Base-by-base conservation (phyloP, 2,329 filamentous ascomycete species). In the Trichoderma citrinoviride region DNA sequence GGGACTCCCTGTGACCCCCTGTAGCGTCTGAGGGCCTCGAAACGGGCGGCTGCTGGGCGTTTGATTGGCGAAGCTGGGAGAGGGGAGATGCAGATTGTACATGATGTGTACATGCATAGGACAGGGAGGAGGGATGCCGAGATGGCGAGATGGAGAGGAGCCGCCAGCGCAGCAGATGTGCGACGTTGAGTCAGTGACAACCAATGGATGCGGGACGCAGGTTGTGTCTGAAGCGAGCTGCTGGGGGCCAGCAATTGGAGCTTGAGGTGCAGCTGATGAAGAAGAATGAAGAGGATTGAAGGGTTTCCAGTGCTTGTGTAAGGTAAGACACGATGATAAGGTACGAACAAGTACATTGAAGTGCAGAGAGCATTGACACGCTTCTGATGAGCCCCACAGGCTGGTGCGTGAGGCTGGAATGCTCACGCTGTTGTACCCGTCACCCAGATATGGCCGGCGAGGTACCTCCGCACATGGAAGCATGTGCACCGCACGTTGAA, bases 351-450 rank as follows among this genome's bases (percentile, higher is more conserved):
- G 40, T 43, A 43, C n/a, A 43, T n/a, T n/a, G n/a, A n/a, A 17
- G 40, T 43, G 40, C n/a, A 43, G 40, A n/a, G 40, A 52, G 55
- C 41, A 57, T 57, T 57, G 27, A 57, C 55, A 47, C 54, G 54
- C 41, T 33, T 57, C 25, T 33, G 19, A 57, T 46, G n/a, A 47
- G n/a, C 55, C 25, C 55, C 55, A 58, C 55, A 17, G 41, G 5
- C n/a, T 5, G 14, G 25, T 33, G 53, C 25, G 23, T 29, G 17
- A 21, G 29, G 55, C 5, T n/a, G 41, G 41, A n/a, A 43, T 43
- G 15, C 15, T 43, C n/a, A 10, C 6, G 15, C 15, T 43, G 41
- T 19, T 43, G 41, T 43, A 37, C 33, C 33, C 33, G 4, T 4
- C 10, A 12, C 33, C 33, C 33, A 14, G 33, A 37, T 37, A 12